These are phyloP conservation scores for Guyanaporus albipodus DNA, from an alignment of 768 basidiomycete genomes.

Conservation along the genomic window DNA sequence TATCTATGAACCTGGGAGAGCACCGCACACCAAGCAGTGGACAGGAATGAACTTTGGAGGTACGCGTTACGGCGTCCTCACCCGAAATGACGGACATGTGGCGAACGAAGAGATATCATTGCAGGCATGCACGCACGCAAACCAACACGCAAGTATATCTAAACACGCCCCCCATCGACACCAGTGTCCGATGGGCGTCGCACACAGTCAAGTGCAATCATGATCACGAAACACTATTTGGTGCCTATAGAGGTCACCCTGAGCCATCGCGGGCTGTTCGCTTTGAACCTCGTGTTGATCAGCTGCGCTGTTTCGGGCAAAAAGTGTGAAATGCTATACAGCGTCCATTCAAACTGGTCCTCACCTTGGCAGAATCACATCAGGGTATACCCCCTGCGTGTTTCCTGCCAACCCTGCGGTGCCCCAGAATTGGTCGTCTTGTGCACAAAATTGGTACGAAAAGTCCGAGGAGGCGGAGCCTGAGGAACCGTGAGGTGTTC, in stretches of 20 bases:
- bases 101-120: constrained; percentile 17
- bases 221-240: constrained; percentile 11
- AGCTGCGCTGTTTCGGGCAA: constrained; percentile 1
- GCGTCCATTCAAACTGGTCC: background rate
- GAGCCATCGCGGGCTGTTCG: constrained; percentile 9
- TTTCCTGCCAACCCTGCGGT: background rate
- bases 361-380: constrained; percentile 8
- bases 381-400: constrained; percentile 5
- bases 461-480: constrained; percentile 4
- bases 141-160: no score
- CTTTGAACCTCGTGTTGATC: constrained; percentile 6
- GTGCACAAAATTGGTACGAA: background rate
- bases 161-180: no score
- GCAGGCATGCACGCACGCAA: background rate
- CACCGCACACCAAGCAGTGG: constrained; percentile 6
- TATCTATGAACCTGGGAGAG: constrained; percentile 1
- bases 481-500: constrained; percentile 1
- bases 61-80: background rate
- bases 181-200: no score
- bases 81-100: constrained; percentile 21
- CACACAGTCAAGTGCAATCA: constrained; percentile 8
- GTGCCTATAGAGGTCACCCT: constrained; percentile 6
- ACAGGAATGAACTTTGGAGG: constrained; percentile 11
- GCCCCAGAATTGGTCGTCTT: background rate
- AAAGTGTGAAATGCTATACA: constrained; percentile 1